These are phyloP conservation scores for Cyberlindnera japonica DNA, from an alignment of 805 yeast genomes.

Conservation along the genomic window DNA sequence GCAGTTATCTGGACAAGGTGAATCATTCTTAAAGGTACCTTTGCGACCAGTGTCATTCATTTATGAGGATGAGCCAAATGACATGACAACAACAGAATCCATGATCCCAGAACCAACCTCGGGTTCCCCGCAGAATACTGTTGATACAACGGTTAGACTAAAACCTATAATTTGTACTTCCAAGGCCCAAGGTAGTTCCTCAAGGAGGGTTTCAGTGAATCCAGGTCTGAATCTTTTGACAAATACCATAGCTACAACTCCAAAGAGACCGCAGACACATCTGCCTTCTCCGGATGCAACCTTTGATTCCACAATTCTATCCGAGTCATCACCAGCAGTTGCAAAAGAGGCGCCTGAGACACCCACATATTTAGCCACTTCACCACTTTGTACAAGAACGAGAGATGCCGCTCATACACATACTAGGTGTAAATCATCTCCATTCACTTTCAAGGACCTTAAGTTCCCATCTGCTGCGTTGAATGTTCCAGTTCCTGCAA, in stretches of 20 bases:
- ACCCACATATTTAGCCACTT: not conserved
- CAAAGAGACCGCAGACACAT: conserved; percentile 1
- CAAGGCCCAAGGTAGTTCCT: not conserved
- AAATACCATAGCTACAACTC: conserved; percentile 7
- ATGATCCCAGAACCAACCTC: not conserved
- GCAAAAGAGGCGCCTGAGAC: not conserved
- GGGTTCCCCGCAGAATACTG: conserved; percentile 1
- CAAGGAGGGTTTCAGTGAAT: conserved; percentile 9
- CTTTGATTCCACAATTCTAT: not conserved
- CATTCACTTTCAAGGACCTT: conserved; percentile 2
- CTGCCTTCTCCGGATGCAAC: conserved; percentile 20
- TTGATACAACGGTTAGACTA: conserved; percentile 7
- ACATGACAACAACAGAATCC: conserved; percentile 1
- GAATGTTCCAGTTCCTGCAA: not conserved
- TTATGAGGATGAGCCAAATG: conserved; percentile 1
- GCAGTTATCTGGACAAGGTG: conserved; percentile 7
- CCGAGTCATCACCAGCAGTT: not conserved
- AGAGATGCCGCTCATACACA: conserved; percentile 1
- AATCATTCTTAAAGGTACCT: conserved; percentile 1
- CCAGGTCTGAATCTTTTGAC: conserved; percentile 9
- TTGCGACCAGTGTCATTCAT: not conserved
- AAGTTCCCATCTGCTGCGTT: conserved; percentile 7
- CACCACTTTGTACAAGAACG: conserved; percentile 1
- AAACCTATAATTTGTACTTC: conserved; percentile 23
- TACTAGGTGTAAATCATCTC: conserved; percentile 13